Evolutionary conservation across 495 filamentous ascomycete species (phyloP), one percentile per base, ranked within the genome.

Genomic region (Opeltia flavorubescens): DNA sequence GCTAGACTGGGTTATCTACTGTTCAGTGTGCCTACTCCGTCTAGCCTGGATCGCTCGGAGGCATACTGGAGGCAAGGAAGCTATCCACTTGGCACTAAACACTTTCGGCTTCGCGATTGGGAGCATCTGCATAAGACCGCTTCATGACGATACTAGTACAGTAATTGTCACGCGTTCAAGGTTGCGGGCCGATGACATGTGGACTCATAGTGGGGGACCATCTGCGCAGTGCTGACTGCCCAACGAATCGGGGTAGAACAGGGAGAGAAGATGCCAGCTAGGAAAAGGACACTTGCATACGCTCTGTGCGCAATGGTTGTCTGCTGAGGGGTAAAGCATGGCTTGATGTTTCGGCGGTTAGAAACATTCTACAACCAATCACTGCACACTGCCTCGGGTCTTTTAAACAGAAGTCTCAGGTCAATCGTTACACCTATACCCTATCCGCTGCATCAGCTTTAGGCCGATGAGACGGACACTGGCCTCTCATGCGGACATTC

Each of bases 111-210:
- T 36, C 5, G 34, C 34, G 6, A 36, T 36, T 36, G 34, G 34
- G 15, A 6, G n/a, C 20, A 3, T 6, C 4, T 18, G 34, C 34
- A 15, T 36, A 18, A 36, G 34, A 17, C 40, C 40, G 9, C 40
- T 28, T 25, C 18, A 39, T 33, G 41, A 44, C 18, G 41, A 27
- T 50, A 28, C 20, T 44, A 8, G n/a, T 25, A 50, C 40, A 11
- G 27, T 13, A 25, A 44, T 39, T 42, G 30, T 44, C 48, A 44
- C 40, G 42, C 24, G 44, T 15, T 31, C 21, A 50, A 45, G 47
- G 52, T n/a, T 48, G 38, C 50, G 54, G 54, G 41, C 54, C 54
- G 50, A 35, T 35, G 43, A 48, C 44, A 46, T 47, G 43, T 52
- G 38, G 54, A 23, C 31, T 26, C 39, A 20, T 25, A 39, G 40